Evolutionary conservation across 2,329 filamentous ascomycete genomes (phyloP), one percentile per base, ranked within the genome.

Genomic region (Diaporthe batatas): DNA sequence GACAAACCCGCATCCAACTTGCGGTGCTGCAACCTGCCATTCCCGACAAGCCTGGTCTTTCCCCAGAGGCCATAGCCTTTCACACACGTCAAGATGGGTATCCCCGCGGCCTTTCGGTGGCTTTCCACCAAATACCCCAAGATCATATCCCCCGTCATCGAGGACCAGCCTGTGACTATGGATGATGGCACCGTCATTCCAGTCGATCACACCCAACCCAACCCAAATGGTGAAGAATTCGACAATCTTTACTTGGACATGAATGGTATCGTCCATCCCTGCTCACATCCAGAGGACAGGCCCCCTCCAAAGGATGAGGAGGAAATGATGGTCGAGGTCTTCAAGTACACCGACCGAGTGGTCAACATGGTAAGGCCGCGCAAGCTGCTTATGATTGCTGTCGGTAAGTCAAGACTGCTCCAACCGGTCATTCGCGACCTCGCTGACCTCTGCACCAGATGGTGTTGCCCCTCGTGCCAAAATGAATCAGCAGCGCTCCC

Each of bases 231-330:
- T 81, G 96, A 98, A 84, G 96, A 99, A 83, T 94, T 98, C 79
- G 96, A 99, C 84, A 99, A 99, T 79, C 87, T 99, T 7, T 99
- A 99, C 80, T 90, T 99, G 75, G 96, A 99, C 80, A 98, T 99
- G 96, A 99, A 99, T 83, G 97, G 96, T 81, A 99, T 99, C 77
- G 96, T 99, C 49, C 96, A 99, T 86, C 97, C 97, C 42, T 99
- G 96, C 85, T 98, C 96, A 59, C 96, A 99, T 84, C 96, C 96
- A 0, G 96, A 99, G 82, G 96, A 98, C 79, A 91, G 91, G 75
- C 95, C 96, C 2, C 91, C 96, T 5, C 96, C 96, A 14, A 93
- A 92, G 79, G 96, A 96, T 74, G 96, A 99, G 85, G 94, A 97
- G 82, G 96, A 98, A 84, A 99, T 99, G 96, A 99, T 99, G 96